Evolutionary conservation across 106 monocot genomes (phyloP), one percentile per base, ranked within the genome.

Genomic region (Dioscorea dumetorum): DNA sequence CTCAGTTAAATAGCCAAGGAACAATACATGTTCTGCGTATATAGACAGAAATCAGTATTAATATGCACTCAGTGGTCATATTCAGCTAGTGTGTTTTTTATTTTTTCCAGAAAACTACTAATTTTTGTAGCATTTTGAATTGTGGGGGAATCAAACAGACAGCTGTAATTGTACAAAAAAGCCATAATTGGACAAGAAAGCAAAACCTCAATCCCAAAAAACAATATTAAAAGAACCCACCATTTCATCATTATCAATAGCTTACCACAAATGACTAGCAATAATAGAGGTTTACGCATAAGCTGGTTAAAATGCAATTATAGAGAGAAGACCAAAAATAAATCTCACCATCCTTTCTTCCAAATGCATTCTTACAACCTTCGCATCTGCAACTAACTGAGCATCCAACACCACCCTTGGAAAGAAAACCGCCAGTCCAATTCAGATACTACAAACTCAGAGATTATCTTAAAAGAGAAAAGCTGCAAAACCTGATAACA

Each of bases 311-410:
- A 56, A 9, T 56, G 19, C n/a, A 56, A 56, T 18, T 18, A 56
- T 18, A 56, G 19, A 18, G 19, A 15, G 5, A 18, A 3, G 10
- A 41, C 41, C 41, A 41, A 41, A 41, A 41, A 41, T 22, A 22
- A 41, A 4, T 74, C 75, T 74, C 70, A 90, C 93, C 93, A 35
- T 86, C 77, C 66, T 83, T 89, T 60, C 75, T 84, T 48, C 94
- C 94, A 87, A 84, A 94, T 34, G 83, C 76, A 61, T 94, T 94
- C 62, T 85, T 89, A 66, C 94, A 94, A 17, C 86, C 79, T 63
- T 94, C 88, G 70, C 94, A 94, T 86, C 89, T 79, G 76, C 94
- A 94, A 70, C 77, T 82, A 18, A 70, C 48, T 24, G 94, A 89
- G 53, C 94, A 94, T 68, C 89, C 94, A 64, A 84, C 94, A 60